Percentiles rank a stretch among this genome's conserved stretches.
Conservation (phyloP, 305 asterid species). For the Fraxinus sp. region DNA sequence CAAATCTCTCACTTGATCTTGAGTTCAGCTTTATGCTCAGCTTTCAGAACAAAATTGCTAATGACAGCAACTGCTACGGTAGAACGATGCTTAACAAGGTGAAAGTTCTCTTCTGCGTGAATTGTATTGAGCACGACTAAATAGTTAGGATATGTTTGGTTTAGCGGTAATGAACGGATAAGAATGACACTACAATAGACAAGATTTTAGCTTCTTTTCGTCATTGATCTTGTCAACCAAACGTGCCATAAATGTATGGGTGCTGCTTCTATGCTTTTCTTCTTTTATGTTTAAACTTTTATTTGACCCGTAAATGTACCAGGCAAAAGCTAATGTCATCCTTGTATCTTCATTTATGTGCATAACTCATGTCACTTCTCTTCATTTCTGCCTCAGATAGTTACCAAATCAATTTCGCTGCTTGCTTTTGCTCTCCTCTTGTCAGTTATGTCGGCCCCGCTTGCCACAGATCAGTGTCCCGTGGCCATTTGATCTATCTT, state of each 20-base stretch:
- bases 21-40: background rate
- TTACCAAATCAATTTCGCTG: background rate
- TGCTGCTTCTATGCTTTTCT: background rate
- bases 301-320: background rate
- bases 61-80: conserved; percentile 1
- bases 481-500: background rate
- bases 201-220: background rate
- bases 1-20: conserved; percentile 65
- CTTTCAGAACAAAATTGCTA: conserved; percentile 7
- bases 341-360: background rate
- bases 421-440: background rate
- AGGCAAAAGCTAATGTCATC: background rate
- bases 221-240: background rate
- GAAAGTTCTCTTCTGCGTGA: background rate
- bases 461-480: background rate
- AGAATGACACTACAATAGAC: background rate
- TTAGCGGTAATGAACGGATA: background rate
- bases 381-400: background rate
- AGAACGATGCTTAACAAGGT: conserved; percentile 1
- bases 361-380: background rate
- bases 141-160: background rate
- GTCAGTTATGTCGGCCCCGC: background rate
- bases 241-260: background rate
- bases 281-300: background rate
- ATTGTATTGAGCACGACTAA: conserved; percentile 1